These are phyloP conservation scores for Malassezia furfur DNA, from an alignment of 1,284 basidiomycete genomes.

Conservation along the genomic window DNA sequence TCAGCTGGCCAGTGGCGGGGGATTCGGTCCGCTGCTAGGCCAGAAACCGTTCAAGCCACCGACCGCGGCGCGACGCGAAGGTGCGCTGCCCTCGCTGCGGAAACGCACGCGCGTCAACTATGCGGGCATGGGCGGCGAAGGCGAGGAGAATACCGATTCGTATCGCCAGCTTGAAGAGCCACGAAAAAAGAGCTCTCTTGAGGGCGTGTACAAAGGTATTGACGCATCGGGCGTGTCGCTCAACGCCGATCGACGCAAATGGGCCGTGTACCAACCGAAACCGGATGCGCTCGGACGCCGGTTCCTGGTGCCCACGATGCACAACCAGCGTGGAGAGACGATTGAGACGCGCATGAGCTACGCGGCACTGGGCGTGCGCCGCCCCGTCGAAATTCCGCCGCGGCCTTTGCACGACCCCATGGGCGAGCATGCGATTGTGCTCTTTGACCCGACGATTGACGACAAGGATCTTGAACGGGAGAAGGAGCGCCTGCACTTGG, in stretches of 20 bases:
- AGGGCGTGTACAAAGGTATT: conserved; percentile 43
- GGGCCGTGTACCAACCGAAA: conserved; percentile 34
- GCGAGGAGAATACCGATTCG: not conserved
- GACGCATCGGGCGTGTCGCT: conserved; percentile 41
- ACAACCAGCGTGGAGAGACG: conserved; percentile 61
- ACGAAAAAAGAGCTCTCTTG: conserved; percentile 26
- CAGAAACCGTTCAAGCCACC: conserved; percentile 45
- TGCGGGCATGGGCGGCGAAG: conserved; percentile 33
- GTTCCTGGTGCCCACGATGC: conserved; percentile 84
- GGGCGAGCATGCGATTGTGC: conserved; percentile 91
- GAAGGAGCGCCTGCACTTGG: conserved; percentile 23
- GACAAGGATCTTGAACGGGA: conserved; percentile 47
- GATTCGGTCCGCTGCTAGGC: conserved; percentile 31
- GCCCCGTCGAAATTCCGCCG: conserved; percentile 71
- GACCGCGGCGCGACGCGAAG: conserved; percentile 19
- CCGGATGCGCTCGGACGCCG: conserved; percentile 42
- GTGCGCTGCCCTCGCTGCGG: conserved; percentile 17
- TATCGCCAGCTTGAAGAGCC: conserved; percentile 7
- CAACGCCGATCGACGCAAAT: conserved; percentile 38
- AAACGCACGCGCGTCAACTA: conserved; percentile 44
- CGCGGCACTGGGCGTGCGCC: conserved; percentile 74
- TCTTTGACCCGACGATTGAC: conserved; percentile 94
- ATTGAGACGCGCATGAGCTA: conserved; percentile 62
- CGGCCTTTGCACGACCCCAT: conserved; percentile 91
- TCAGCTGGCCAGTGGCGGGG: conserved; percentile 28